Evolutionary conservation across 2,329 filamentous ascomycete genomes (phyloP), one percentile per base, ranked within the genome.

Genomic region (Colletotrichum shisoi): DNA sequence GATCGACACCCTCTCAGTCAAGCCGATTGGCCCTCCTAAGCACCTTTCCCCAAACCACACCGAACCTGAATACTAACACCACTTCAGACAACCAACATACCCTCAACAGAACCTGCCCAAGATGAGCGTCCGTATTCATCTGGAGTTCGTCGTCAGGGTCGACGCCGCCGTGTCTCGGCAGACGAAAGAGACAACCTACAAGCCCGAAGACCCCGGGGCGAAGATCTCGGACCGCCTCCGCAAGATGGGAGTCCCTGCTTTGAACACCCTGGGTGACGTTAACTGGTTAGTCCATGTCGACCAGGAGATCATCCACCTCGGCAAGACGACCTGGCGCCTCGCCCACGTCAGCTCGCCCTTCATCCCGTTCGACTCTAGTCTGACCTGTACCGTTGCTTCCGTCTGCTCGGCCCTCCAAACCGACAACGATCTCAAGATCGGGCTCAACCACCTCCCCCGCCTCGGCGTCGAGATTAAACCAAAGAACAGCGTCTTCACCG

Each of bases 391-490:
- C 6, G 15, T 58, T 1, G n/a, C 13, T 9, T 44, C 48, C 15
- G 40, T 51, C n/a, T 42, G 48, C 17, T 9, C 11, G 6, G 17
- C 24, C 5, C 1, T 65, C 12, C 27, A 17, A 9, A 31, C 17
- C 3, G 48, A n/a, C 13, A n/a, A n/a, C 1, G 17, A 4, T 15
- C 24, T 66, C 3, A 53, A 13, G 5, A 52, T 66, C 1, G 62
- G 57, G 1, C 12, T 69, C 0, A 53, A 66, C 7, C 42, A 65
- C 9, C 21, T 3, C 2, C 46, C 66, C 5, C 52, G 56, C 15
- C 34, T 66, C 2, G 39, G 52, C 17, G 34, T 66, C 0, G 57
- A 58, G 4, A 27, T 69, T 12, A 66, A 69, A 13, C 62, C 52
- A 0, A 19, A 4, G 4, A 9, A 19, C 0, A 34, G 15, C 2